Conservation (phyloP, 305 asterid genomes). For the Petunia hybrid region DNA sequence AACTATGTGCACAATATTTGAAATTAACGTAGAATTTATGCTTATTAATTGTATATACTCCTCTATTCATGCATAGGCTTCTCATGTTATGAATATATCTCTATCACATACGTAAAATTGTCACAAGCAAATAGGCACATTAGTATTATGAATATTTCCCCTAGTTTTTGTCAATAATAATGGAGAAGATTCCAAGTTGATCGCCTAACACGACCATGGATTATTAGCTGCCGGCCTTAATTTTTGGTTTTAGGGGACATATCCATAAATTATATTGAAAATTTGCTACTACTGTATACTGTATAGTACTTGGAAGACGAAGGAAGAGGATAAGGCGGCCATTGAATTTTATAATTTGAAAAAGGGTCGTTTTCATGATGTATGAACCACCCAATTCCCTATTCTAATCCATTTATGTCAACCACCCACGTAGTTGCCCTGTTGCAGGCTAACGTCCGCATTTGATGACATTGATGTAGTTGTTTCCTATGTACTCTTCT, state of each 20-base stretch:
- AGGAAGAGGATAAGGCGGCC: not conserved
- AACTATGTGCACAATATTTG: too few species aligned
- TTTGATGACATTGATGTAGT: not conserved
- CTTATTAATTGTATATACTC: too few species aligned
- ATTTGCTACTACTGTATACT: not conserved
- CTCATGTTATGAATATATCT: too few species aligned
- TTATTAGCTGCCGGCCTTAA: slow-evolving; percentile 22
- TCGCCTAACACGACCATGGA: slow-evolving; percentile 27
- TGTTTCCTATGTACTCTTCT: too few species aligned
- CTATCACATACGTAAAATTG: too few species aligned
- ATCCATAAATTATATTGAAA: not conserved
- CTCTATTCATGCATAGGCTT: too few species aligned
- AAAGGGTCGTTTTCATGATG: not conserved
- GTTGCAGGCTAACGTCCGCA: slow-evolving; percentile 22
- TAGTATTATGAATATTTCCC: too few species aligned
- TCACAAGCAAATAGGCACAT: not conserved
- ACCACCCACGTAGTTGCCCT: not conserved
- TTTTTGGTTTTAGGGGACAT: not conserved
- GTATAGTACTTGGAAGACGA: not conserved
- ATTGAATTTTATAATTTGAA: too few species aligned
- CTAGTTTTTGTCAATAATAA: not conserved
- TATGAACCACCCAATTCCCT: not conserved
- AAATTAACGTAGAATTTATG: too few species aligned
- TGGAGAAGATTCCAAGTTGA: slow-evolving; percentile 2
- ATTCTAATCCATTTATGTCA: not conserved